Evolutionary conservation across 352 stramenopile species (phyloP).

Genomic region (Pythium chondricola): DNA sequence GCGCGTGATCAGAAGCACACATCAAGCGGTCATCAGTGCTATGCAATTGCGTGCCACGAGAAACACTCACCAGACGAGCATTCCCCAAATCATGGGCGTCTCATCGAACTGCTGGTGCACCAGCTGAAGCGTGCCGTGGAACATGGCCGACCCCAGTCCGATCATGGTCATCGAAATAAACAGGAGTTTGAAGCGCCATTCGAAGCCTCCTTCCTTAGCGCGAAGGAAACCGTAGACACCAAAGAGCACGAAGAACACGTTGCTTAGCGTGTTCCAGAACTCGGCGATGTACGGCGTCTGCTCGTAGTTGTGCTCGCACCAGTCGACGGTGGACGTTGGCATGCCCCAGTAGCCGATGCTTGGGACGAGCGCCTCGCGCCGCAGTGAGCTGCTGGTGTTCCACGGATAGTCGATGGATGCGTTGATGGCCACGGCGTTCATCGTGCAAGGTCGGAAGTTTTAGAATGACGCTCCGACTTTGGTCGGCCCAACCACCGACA

Average conservation of each 20-base stretch:
- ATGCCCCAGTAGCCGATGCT: conserved; percentile 68
- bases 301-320: conserved; percentile 84
- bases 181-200: conserved; percentile 68
- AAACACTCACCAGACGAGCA: conserved; percentile 41
- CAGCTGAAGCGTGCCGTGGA: conserved; percentile 80
- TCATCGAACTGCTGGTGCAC: conserved; percentile 78
- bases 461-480: no score
- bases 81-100: conserved; percentile 78
- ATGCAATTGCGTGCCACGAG: background rate
- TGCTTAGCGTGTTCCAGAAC: conserved; percentile 87
- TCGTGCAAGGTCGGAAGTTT: no score
- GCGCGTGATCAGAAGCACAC: no score
- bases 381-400: no score
- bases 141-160: conserved; percentile 75
- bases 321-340: conserved; percentile 77
- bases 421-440: no score
- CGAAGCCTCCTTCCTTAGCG: conserved; percentile 56
- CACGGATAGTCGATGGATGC: no score
- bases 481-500: no score
- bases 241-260: conserved; percentile 68
- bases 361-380: no score
- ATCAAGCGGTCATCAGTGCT: background rate
- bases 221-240: conserved; percentile 67
- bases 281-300: conserved; percentile 76
- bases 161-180: conserved; percentile 76